Conservation (phyloP, 805 yeast species). For the Komagataella mondaviorum region DNA sequence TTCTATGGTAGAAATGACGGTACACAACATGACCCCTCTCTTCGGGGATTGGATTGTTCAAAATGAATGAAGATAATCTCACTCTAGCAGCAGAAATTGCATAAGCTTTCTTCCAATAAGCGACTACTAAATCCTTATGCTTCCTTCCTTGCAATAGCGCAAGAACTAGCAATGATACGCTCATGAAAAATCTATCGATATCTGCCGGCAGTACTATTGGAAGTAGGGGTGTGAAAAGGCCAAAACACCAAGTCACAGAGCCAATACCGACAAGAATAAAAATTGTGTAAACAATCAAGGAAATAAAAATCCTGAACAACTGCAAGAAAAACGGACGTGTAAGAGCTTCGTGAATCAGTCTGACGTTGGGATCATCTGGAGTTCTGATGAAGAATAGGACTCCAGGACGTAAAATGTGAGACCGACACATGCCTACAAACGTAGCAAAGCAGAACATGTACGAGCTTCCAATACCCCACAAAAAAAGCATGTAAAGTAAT, state of each 20-base stretch:
- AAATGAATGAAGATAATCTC: conserved; percentile 72
- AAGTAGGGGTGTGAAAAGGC: conserved; percentile 19
- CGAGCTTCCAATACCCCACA: conserved; percentile 64
- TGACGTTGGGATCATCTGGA: conserved; percentile 86
- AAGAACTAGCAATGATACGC: neutral
- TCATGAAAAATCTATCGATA: neutral
- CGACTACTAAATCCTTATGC: conserved; percentile 20
- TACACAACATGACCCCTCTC: conserved; percentile 63
- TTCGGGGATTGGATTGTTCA: conserved; percentile 43
- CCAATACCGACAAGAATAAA: conserved; percentile 73
- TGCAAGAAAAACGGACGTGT: conserved; percentile 66
- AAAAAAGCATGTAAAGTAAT: conserved; percentile 1
- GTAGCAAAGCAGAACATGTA: conserved; percentile 84
- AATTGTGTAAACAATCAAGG: conserved; percentile 61
- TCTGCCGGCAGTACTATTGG: neutral
- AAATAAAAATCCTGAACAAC: conserved; percentile 53
- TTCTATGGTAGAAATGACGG: conserved; percentile 30
- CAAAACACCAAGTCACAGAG: conserved; percentile 34
- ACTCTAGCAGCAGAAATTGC: conserved; percentile 36
- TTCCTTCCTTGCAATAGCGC: neutral
- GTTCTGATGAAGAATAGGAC: conserved; percentile 85
- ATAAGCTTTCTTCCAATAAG: conserved; percentile 46
- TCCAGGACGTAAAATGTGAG: conserved; percentile 67
- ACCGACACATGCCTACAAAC: conserved; percentile 74
- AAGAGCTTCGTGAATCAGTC: conserved; percentile 77